Percentiles rank a stretch among this genome's conserved stretches.
Evolutionary conservation across 2,329 filamentous ascomycete genomes (phyloP).

Genomic region (Colletotrichum karsti): DNA sequence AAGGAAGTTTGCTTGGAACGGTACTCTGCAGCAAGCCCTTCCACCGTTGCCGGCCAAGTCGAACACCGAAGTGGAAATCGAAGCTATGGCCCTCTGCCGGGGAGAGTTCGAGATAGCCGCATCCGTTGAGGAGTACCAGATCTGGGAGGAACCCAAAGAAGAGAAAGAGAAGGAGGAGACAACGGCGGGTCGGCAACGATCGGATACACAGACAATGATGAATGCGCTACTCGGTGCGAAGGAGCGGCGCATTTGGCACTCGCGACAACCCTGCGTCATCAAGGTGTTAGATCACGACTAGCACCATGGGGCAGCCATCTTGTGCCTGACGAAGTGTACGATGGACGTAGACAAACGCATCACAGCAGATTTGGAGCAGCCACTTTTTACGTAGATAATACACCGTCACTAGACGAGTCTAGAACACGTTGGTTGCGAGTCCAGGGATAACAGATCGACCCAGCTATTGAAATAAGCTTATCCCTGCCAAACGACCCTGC

Average conservation of each 20-base stretch:
- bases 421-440: neutral
- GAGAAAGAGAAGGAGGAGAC: slow-evolving; percentile 38
- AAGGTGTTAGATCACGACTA: slow-evolving; percentile 56
- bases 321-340: slow-evolving; percentile 16
- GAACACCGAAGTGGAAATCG: slow-evolving; percentile 69
- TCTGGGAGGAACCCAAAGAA: slow-evolving; percentile 49
- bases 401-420: neutral
- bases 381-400: slow-evolving; percentile 18
- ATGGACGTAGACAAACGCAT: slow-evolving; percentile 11
- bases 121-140: slow-evolving; percentile 80
- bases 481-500: slow-evolving; percentile 11
- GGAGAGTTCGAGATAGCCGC: slow-evolving; percentile 86
- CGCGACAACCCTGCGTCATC: slow-evolving; percentile 64
- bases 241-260: slow-evolving; percentile 73
- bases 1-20: slow-evolving; percentile 85
- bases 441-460: slow-evolving; percentile 7
- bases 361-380: slow-evolving; percentile 6
- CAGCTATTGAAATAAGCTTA: slow-evolving; percentile 18
- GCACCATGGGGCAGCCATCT: neutral
- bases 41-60: slow-evolving; percentile 68
- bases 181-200: slow-evolving; percentile 47
- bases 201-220: slow-evolving; percentile 65
- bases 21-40: slow-evolving; percentile 79
- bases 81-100: slow-evolving; percentile 78
- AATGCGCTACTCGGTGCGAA: slow-evolving; percentile 66